phyloP scores from a whole-genome alignment of 805 yeast species.

The Starmerella apicola region DNA sequence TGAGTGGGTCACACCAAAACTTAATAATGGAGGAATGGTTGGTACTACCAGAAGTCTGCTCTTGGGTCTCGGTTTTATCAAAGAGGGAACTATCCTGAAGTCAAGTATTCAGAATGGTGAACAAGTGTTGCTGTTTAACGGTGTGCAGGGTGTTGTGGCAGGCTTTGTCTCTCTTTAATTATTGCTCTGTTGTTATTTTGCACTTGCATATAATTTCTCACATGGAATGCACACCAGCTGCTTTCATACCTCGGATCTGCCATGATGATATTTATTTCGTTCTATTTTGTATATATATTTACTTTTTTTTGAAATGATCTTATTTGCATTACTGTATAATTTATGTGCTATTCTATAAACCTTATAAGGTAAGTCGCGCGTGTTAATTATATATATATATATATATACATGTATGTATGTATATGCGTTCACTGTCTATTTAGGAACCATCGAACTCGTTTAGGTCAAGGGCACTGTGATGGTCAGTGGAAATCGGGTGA shows the following conservation, averaged over 20 bases:
- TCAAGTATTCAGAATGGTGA: conserved; percentile 51
- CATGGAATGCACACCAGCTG: no score
- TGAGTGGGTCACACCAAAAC: conserved; percentile 70
- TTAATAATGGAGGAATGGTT: conserved; percentile 65
- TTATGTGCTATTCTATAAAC: no score
- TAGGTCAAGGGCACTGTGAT: conserved; percentile 2
- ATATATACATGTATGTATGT: not conserved
- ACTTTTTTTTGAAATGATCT: no score
- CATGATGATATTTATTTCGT: no score
- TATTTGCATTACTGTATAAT: no score
- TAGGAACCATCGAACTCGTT: not conserved
- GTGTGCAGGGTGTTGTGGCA: conserved; percentile 54
- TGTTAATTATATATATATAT: no score
- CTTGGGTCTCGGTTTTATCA: conserved; percentile 39
- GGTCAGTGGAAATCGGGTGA: conserved; percentile 17
- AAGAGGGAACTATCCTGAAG: conserved; percentile 39
- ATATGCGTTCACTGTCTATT: not conserved
- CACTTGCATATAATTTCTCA: no score
- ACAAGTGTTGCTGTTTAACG: conserved; percentile 63
- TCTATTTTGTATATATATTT: no score
- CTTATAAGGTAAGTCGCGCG: no score
- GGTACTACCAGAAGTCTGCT: conserved; percentile 68
- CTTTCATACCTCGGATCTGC: no score
- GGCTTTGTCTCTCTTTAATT: no score
- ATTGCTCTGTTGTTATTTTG: no score